Evolutionary conservation across 805 yeast species (phyloP).

Genomic region (Nadsonia fulvescens): DNA sequence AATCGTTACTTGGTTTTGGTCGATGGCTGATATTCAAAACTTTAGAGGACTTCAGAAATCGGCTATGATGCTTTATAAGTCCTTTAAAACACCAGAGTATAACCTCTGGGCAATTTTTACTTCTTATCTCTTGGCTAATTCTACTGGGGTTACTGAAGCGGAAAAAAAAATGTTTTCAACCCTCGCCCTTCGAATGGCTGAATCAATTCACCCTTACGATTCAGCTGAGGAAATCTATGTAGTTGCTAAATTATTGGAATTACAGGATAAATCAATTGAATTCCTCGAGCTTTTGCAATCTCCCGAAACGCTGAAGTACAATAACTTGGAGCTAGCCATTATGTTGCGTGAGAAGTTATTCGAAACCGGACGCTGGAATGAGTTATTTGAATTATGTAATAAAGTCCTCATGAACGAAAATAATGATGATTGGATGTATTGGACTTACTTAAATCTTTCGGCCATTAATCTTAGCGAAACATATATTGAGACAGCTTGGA

Average conservation of each 20-base stretch:
- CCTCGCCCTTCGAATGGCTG: slow-evolving; percentile 41
- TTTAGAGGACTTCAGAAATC: slow-evolving; percentile 36
- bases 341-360: slow-evolving; percentile 25
- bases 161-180: slow-evolving; percentile 37
- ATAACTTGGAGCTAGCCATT: slow-evolving; percentile 46
- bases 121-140: slow-evolving; percentile 24
- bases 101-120: slow-evolving; percentile 22
- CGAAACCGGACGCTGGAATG: slow-evolving; percentile 24
- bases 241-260: slow-evolving; percentile 30
- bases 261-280: slow-evolving; percentile 20
- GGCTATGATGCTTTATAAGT: slow-evolving; percentile 16
- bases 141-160: slow-evolving; percentile 21
- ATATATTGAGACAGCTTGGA: slow-evolving; percentile 19
- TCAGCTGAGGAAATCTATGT: slow-evolving; percentile 53
- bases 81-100: slow-evolving; percentile 9
- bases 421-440: slow-evolving; percentile 63
- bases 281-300: slow-evolving; percentile 17
- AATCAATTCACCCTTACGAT: slow-evolving; percentile 30
- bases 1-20: slow-evolving; percentile 45
- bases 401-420: slow-evolving; percentile 27
- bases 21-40: slow-evolving; percentile 30
- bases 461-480: slow-evolving; percentile 20
- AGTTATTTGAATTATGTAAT: slow-evolving; percentile 24
- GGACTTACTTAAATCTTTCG: slow-evolving; percentile 39
- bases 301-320: slow-evolving; percentile 10